Percentiles rank a stretch among this genome's conserved stretches.
phyloP scores from a whole-genome alignment of 192 early-diverging fungal species.

The Mortierella hygrophila region DNA sequence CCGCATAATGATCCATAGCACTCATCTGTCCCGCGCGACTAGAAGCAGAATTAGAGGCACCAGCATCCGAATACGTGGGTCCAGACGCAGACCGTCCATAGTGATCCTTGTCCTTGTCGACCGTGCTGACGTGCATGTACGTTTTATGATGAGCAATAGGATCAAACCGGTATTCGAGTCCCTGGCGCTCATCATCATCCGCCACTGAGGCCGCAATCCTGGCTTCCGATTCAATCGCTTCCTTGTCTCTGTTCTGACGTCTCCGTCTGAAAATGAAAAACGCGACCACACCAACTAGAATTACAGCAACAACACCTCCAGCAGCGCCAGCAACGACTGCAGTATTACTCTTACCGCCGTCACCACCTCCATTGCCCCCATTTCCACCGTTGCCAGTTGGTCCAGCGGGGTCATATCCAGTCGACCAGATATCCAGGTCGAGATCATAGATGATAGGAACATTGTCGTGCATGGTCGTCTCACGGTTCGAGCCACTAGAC shows the following conservation, averaged over 20 bases:
- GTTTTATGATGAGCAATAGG: not conserved
- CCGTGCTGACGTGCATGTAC: not conserved
- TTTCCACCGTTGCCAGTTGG: not conserved
- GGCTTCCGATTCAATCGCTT: not conserved
- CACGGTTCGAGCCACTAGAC: slow-evolving; percentile 19
- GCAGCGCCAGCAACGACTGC: slow-evolving; percentile 22
- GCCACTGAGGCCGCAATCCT: not conserved
- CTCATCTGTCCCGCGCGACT: not conserved
- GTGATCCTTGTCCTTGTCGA: not conserved
- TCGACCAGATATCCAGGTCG: slow-evolving; percentile 3
- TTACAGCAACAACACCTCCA: not conserved
- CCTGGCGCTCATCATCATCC: slow-evolving; percentile 7
- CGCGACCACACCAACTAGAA: not conserved
- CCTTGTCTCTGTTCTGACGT: not conserved
- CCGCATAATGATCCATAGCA: not conserved
- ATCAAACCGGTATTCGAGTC: not conserved
- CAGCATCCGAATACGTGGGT: not conserved
- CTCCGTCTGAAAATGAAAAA: not conserved
- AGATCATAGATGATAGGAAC: slow-evolving; percentile 17
- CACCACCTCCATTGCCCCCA: not conserved
- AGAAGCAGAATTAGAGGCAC: not conserved
- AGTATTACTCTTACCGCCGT: not conserved
- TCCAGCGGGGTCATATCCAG: not conserved
- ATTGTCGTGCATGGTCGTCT: slow-evolving; percentile 23
- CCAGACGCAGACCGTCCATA: not conserved